These are phyloP conservation scores for Selaginella moellendorffii DNA, from an alignment of 75 land plant genomes.

Conservation along the genomic window DNA sequence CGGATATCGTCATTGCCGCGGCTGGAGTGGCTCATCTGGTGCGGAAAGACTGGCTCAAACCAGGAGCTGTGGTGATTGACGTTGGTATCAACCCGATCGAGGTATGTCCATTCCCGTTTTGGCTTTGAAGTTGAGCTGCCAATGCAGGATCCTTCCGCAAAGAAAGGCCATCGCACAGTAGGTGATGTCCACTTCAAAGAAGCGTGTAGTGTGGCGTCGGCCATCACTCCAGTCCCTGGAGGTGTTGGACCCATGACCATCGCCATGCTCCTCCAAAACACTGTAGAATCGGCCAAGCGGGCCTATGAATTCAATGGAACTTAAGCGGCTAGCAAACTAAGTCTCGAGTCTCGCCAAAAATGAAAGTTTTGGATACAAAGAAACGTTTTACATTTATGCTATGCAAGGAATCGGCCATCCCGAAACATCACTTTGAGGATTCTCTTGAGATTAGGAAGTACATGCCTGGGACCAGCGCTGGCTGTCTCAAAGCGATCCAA, in stretches of 20 bases:
- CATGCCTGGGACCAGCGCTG: slow-evolving; percentile 85
- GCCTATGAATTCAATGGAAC: slow-evolving; percentile 24
- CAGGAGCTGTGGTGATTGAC: slow-evolving; percentile 87
- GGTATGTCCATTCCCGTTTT: not conserved
- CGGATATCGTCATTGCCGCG: slow-evolving; percentile 73
- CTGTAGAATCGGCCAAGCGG: slow-evolving; percentile 61
- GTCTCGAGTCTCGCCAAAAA: too few relatives aligned
- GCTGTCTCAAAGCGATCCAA: slow-evolving; percentile 56
- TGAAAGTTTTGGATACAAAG: too few relatives aligned
- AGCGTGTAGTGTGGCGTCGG: slow-evolving; percentile 45
- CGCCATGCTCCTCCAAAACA: slow-evolving; percentile 74
- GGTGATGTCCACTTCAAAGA: slow-evolving; percentile 89
- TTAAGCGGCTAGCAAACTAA: too few relatives aligned
- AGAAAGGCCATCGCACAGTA: slow-evolving; percentile 11
- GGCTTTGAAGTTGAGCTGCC: not conserved
- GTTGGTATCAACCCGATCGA: slow-evolving; percentile 71
- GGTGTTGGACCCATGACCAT: slow-evolving; percentile 92
- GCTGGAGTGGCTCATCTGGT: slow-evolving; percentile 57
- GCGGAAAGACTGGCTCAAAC: slow-evolving; percentile 62
- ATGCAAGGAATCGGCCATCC: slow-evolving; percentile 13
- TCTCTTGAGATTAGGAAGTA: slow-evolving; percentile 68
- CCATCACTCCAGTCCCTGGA: slow-evolving; percentile 82
- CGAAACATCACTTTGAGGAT: slow-evolving; percentile 38
- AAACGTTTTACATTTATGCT: too few relatives aligned
- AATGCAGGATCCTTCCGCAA: not conserved